phyloP scores from a whole-genome alignment of 1,284 basidiomycete genomes.

The Psilocybe mexicana region DNA sequence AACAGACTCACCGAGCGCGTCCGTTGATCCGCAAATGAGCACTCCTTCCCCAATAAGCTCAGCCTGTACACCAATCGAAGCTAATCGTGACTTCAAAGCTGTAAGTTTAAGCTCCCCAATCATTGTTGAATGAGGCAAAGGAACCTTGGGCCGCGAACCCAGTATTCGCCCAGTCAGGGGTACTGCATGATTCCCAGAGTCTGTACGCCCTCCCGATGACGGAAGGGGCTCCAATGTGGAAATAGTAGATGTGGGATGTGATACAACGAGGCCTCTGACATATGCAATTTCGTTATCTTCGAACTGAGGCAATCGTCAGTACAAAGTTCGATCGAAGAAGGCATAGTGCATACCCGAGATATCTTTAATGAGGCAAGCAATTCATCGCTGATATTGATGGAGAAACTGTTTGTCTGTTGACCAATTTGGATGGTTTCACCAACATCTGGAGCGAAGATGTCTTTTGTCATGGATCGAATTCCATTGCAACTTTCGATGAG shows the following conservation, averaged over 20 bases:
- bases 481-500: slow-evolving; percentile 81
- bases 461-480: slow-evolving; percentile 85
- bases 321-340: neutral
- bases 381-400: slow-evolving; percentile 90
- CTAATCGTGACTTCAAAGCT: slow-evolving; percentile 77
- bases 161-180: slow-evolving; percentile 44
- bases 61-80: slow-evolving; percentile 76
- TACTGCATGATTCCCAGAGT: slow-evolving; percentile 27
- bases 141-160: slow-evolving; percentile 58
- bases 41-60: slow-evolving; percentile 95
- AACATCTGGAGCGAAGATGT: slow-evolving; percentile 79
- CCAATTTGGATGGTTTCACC: slow-evolving; percentile 87
- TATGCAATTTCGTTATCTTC: slow-evolving; percentile 97
- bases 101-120: slow-evolving; percentile 94
- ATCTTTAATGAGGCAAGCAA: slow-evolving; percentile 80
- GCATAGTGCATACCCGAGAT: slow-evolving; percentile 64
- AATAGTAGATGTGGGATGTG: slow-evolving; percentile 77
- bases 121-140: slow-evolving; percentile 86
- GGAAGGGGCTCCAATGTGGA: slow-evolving; percentile 66
- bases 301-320: slow-evolving; percentile 55
- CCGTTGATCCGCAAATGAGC: slow-evolving; percentile 78
- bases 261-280: slow-evolving; percentile 82
- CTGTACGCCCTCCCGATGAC: slow-evolving; percentile 29
- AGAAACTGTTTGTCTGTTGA: slow-evolving; percentile 94
- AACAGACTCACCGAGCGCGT: slow-evolving; percentile 71